These are phyloP conservation scores for Chaetomidium leptoderma DNA, from an alignment of 495 filamentous ascomycete species.

Conservation along the genomic window DNA sequence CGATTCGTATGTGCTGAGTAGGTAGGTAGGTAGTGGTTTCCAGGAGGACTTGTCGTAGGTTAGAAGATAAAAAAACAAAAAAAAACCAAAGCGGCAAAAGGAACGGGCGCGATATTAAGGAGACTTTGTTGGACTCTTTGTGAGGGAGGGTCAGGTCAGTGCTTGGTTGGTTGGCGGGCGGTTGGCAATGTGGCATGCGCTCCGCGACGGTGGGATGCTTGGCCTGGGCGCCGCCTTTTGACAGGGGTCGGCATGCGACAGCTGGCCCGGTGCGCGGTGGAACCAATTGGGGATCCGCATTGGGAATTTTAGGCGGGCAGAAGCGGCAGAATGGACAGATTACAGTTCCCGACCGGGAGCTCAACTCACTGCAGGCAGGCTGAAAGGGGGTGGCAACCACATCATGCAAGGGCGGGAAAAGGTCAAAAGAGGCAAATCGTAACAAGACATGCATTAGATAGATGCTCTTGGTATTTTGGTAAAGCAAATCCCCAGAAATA, in stretches of 20 bases:
- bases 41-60: not conserved
- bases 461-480: constrained; percentile 31
- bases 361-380: too few relatives aligned
- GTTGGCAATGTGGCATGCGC: constrained; percentile 3
- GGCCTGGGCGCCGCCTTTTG: not conserved
- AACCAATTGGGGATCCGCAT: constrained; percentile 15
- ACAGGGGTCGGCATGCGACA: constrained; percentile 13
- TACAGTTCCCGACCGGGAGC: too few relatives aligned
- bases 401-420: not conserved
- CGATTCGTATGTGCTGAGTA: not conserved
- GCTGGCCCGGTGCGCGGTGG: constrained; percentile 5
- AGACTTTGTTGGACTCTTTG: not conserved
- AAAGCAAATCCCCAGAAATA: constrained; percentile 25
- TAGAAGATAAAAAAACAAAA: not conserved
- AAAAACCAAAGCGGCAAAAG: constrained; percentile 1
- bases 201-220: not conserved
- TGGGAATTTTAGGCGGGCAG: constrained; percentile 22
- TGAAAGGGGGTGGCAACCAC: not conserved
- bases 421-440: not conserved
- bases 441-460: constrained; percentile 21
- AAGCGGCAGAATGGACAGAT: constrained; percentile 25
- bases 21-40: not conserved
- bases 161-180: not conserved
- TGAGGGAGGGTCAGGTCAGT: not conserved
- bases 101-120: not conserved